Base-by-base conservation (phyloP, 1,284 basidiomycete genomes). In the Microbotryum silenes-acaulis region DNA sequence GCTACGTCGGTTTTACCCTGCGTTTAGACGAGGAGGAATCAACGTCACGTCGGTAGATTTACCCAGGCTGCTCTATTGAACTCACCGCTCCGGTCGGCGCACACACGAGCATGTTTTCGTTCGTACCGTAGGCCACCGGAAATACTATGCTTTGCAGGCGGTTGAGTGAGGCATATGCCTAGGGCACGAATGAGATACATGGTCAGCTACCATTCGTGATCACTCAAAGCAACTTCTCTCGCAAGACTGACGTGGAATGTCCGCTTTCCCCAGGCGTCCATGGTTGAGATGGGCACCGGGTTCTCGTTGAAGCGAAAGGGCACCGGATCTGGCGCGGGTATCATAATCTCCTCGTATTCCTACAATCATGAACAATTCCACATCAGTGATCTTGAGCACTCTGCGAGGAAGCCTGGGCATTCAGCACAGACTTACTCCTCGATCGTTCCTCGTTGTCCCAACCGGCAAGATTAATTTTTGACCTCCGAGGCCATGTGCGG, bases 1-100 rank as follows among this genome's bases (percentile, higher is more conserved):
- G 96, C 96, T 0, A 99, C 89, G 75, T 98, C 96, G 0, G 96
- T 99, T 89, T 99, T 98, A 77, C 96, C 96, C 88, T 93, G 69
- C 23, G 33, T 53, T 2, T 20, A 8, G 45, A 29, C 29, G 56
- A 59, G 61, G 25, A 14, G 25, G 42, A 29, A 18, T 37, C 5
- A 51, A 42, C 20, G 16, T 27, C 16, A 9, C 37, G 37, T 18
- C 16, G 44, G 50, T 31, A 14, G 3, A 16, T 9, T 4, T 2
- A 2, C 21, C 16, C 46, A 51, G 3, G 8, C 31, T 31, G 31
- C 31, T 31, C 8, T 31, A 7, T 7, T 20, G 16, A 42, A 80
- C 87, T 76, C 71, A 92, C 89, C 68, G 92, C 92, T 81, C 92
- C 92, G 64, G 92, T 97, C 1, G 92, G 92, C 72, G 92, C 91